Evolutionary conservation across 345 rosid genomes (phyloP), one percentile per base, ranked within the genome.

Genomic region (Eucalyptus tenuipes): DNA sequence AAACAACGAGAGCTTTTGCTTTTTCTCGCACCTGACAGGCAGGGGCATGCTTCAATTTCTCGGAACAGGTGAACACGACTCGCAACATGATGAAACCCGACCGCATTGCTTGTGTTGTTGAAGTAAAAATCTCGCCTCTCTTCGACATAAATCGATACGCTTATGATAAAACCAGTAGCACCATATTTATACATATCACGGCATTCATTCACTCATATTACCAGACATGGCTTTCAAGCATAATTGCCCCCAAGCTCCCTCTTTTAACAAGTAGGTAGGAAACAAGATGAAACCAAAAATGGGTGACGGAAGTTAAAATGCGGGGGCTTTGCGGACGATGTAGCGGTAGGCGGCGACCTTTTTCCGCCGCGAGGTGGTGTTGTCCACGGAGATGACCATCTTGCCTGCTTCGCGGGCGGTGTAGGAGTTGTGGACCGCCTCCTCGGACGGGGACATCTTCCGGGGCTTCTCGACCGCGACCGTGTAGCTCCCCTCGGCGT

Each of bases 281-380:
- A 40, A 40, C 7, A 40, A 22, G 82, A 40, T 37, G 14, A 22
- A 20, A 75, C 27, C 84, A 40, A 75, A 75, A 71, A 75, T 75
- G 84, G 47, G 84, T 24, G 27, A 22, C 15, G 2, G 66, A 24
- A 20, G 3, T 3, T n/a, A 61, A 24, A 27, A 66, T 7, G 88
- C 22, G 27, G 88, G 86, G 29, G 97, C 93, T 94, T 96, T 97
- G 79, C 95, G 94, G 81, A 98, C 99, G 48, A 95, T 45, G 93
- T 98, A 98, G 17, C 99, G 97, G 85, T 97, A 98, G 1, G 99
- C 99, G 4, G 99, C 99, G 1, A 98, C 99, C 92, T 96, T 98
- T 88, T 94, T 98, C 79, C 95, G 92, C 89, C 98, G 71, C 17
- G 99, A 97, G 85, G 91, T 64, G 13, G 99, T 92, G 93, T 98